A percentile compares a stretch with the other conserved stretches of the same genome.
These are phyloP conservation scores for Stagonosporopsis vannaccii DNA, from an alignment of 2,329 filamentous ascomycete species.

Conservation along the genomic window DNA sequence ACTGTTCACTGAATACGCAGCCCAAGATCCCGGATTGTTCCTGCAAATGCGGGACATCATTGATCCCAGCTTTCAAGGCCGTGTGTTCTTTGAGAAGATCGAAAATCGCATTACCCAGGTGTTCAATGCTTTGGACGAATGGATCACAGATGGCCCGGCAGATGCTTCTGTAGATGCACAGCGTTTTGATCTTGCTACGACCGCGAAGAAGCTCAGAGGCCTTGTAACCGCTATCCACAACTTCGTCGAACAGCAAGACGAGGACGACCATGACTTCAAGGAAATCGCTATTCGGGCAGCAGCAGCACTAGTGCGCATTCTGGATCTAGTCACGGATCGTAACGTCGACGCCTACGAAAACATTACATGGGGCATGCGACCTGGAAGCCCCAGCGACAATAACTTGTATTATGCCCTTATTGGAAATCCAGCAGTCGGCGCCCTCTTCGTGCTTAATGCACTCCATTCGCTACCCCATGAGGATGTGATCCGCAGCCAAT, in stretches of 20 bases:
- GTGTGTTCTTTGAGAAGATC: slow-evolving; percentile 47
- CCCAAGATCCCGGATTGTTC: slow-evolving; percentile 37
- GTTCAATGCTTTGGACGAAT: slow-evolving; percentile 42
- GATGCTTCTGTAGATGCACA: slow-evolving; percentile 31
- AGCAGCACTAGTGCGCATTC: slow-evolving; percentile 41
- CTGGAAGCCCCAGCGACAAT: slow-evolving; percentile 35
- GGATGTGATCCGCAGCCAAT: slow-evolving; percentile 41
- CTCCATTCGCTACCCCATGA: slow-evolving; percentile 40
- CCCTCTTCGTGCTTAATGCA: slow-evolving; percentile 41
- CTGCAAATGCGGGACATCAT: slow-evolving; percentile 39
- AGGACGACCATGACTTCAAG: slow-evolving; percentile 29
- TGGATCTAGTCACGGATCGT: slow-evolving; percentile 42
- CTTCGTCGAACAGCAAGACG: slow-evolving; percentile 34
- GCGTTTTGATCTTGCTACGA: slow-evolving; percentile 38
- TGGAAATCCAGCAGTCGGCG: slow-evolving; percentile 22
- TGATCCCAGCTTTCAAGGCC: slow-evolving; percentile 41
- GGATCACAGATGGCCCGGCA: slow-evolving; percentile 38
- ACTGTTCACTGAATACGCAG: slow-evolving; percentile 40
- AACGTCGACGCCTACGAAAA: slow-evolving; percentile 44
- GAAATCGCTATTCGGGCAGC: slow-evolving; percentile 37
- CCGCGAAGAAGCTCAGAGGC: slow-evolving; percentile 38
- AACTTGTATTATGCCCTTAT: slow-evolving; percentile 46
- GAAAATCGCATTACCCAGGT: slow-evolving; percentile 37
- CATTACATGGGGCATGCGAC: slow-evolving; percentile 40
- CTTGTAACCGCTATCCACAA: slow-evolving; percentile 40